phyloP scores from a whole-genome alignment of 352 stramenopile species.

The Phytophthora hibernalis region DNA sequence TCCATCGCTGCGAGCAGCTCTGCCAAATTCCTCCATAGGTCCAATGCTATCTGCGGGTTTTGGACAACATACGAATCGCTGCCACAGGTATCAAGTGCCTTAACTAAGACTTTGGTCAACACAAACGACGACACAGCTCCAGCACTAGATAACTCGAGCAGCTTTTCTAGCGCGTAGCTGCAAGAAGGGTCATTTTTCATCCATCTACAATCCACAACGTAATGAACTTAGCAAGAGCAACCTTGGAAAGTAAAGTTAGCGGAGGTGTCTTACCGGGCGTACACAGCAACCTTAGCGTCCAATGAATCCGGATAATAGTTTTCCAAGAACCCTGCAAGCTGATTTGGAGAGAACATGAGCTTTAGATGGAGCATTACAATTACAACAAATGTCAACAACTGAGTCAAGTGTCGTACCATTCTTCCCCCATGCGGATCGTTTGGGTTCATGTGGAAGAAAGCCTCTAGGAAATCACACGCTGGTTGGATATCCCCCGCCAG shows the following conservation, averaged over 20 bases:
- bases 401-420: conserved; percentile 59
- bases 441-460: conserved; percentile 68
- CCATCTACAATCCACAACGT: conserved; percentile 42
- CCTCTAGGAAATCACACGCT: conserved; percentile 78
- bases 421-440: conserved; percentile 63
- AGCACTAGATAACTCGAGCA: conserved; percentile 53
- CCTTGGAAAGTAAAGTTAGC: not conserved
- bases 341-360: conserved; percentile 2
- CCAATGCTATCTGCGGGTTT: conserved; percentile 37
- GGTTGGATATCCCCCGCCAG: conserved; percentile 63
- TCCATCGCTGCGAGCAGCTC: conserved; percentile 57
- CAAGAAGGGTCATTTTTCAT: conserved; percentile 63
- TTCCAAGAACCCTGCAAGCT: conserved; percentile 55
- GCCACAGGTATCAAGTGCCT: conserved; percentile 62
- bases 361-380: conserved; percentile 13
- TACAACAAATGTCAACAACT: not conserved
- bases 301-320: conserved; percentile 57
- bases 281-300: conserved; percentile 47
- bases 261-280: conserved; percentile 31
- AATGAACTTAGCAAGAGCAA: conserved; percentile 9
- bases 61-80: conserved; percentile 60
- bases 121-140: conserved; percentile 45
- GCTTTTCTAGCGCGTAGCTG: conserved; percentile 53
- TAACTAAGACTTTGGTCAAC: conserved; percentile 48
- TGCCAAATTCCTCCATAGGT: conserved; percentile 65